phyloP scores from a whole-genome alignment of 2,329 filamentous ascomycete genomes.

The Verticillium isaacii region DNA sequence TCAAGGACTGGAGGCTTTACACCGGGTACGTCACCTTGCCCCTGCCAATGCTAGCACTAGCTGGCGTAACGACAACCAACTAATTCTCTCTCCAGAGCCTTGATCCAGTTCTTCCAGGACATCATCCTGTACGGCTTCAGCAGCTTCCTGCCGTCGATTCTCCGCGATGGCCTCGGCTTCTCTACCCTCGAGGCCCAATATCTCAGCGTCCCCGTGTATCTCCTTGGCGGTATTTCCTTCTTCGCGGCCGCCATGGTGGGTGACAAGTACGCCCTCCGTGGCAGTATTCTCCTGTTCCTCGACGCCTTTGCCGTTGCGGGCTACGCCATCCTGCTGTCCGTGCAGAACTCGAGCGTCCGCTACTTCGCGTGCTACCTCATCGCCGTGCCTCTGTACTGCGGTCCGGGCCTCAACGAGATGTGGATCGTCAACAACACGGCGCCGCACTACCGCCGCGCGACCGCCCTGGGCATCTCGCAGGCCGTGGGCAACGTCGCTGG shows the following conservation, averaged over 20 bases:
- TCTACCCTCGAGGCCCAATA: conserved; percentile 42
- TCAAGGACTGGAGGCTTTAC: conserved; percentile 45
- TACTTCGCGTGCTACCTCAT: conserved; percentile 48
- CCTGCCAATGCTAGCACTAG: neutral
- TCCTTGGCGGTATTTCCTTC: conserved; percentile 40
- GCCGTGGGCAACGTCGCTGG: conserved; percentile 44
- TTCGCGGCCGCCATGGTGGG: conserved; percentile 37
- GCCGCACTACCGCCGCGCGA: conserved; percentile 38
- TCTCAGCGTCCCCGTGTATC: conserved; percentile 50
- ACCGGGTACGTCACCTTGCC: conserved; percentile 27
- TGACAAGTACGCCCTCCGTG: conserved; percentile 30
- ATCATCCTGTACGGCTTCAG: conserved; percentile 50
- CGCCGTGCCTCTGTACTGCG: conserved; percentile 41
- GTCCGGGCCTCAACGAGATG: conserved; percentile 43
- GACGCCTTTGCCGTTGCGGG: conserved; percentile 44
- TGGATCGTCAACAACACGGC: conserved; percentile 41
- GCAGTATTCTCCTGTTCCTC: conserved; percentile 49
- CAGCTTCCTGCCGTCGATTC: conserved; percentile 52
- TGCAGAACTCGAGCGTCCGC: conserved; percentile 33
- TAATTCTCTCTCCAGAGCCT: conserved; percentile 13
- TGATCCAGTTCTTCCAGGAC: conserved; percentile 47
- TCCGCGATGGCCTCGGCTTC: conserved; percentile 43
- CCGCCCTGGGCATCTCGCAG: conserved; percentile 41
- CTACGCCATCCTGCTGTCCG: conserved; percentile 40
- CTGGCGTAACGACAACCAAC: neutral